Evolutionary conservation across 2,329 filamentous ascomycete species (phyloP).

Genomic region (Calonectria henricotiae): DNA sequence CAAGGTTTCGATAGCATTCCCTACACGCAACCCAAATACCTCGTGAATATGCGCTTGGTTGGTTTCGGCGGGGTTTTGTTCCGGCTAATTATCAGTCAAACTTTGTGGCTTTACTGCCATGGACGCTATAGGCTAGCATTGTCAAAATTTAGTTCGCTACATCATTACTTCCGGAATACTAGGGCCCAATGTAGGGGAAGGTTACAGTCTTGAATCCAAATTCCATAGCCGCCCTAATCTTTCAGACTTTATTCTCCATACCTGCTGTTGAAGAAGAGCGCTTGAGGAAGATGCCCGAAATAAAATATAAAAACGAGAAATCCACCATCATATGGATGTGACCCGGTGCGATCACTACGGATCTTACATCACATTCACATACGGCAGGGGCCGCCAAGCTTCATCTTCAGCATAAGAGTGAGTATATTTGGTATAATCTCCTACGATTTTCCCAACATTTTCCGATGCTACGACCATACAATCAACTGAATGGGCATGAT

Average conservation of each 20-base stretch:
- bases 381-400: no score
- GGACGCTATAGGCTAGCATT: background rate
- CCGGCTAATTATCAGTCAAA: no score
- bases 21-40: background rate
- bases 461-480: no score
- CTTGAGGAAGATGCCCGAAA: background rate
- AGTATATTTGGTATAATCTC: no score
- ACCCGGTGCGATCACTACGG: no score
- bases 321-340: background rate
- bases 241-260: background rate
- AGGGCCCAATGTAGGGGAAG: background rate
- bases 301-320: no score
- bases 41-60: background rate
- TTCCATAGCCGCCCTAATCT: background rate
- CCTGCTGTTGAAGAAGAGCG: background rate
- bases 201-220: background rate
- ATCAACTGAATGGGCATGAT: no score
- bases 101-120: background rate
- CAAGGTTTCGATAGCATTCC: slow-evolving; percentile 13
- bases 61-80: background rate
- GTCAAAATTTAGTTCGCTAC: background rate
- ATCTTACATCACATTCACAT: no score
- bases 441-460: no score
- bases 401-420: no score
- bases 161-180: background rate